A percentile compares a stretch with the other conserved stretches of the same genome.
These are phyloP conservation scores for Apiospora kogelbergensis DNA, from an alignment of 2,329 filamentous ascomycete genomes.

Conservation along the genomic window DNA sequence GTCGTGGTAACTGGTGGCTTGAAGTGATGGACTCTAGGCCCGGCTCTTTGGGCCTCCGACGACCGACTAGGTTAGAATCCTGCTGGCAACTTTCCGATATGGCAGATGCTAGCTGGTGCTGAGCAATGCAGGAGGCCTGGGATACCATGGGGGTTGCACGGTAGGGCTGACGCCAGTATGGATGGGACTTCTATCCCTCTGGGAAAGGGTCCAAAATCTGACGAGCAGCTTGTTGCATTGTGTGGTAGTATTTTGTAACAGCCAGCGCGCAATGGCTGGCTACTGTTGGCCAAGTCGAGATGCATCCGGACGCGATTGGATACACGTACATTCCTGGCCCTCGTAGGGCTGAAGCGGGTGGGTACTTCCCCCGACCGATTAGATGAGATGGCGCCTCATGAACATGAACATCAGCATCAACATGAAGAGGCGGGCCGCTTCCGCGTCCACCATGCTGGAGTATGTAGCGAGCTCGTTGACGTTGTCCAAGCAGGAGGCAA, in stretches of 20 bases:
- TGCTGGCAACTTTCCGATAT: not conserved
- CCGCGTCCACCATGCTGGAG: not conserved
- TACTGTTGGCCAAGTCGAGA: not conserved
- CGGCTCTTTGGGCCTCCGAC: not conserved
- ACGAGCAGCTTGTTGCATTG: slow-evolving; percentile 2
- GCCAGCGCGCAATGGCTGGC: not conserved
- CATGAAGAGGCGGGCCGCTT: not conserved
- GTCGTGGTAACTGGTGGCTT: not conserved
- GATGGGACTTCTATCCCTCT: not conserved
- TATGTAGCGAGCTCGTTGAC: not conserved
- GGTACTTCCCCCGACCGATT: not conserved
- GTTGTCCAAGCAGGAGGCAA: not conserved
- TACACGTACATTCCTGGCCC: slow-evolving; percentile 10
- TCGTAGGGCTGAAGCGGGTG: slow-evolving; percentile 17
- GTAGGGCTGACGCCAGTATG: not conserved
- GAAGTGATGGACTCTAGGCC: not conserved
- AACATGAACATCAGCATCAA: too few species aligned
- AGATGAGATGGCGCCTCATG: not conserved
- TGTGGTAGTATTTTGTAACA: not conserved
- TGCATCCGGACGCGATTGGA: not conserved
- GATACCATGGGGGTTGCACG: not conserved
- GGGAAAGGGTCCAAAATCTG: not conserved
- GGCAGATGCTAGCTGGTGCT: not conserved
- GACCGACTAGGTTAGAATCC: not conserved
- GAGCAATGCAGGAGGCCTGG: not conserved